Evolutionary conservation across 108 stramenopile genomes (phyloP), one percentile per base, ranked within the genome.

Genomic region (Schizochytrium sp.): DNA sequence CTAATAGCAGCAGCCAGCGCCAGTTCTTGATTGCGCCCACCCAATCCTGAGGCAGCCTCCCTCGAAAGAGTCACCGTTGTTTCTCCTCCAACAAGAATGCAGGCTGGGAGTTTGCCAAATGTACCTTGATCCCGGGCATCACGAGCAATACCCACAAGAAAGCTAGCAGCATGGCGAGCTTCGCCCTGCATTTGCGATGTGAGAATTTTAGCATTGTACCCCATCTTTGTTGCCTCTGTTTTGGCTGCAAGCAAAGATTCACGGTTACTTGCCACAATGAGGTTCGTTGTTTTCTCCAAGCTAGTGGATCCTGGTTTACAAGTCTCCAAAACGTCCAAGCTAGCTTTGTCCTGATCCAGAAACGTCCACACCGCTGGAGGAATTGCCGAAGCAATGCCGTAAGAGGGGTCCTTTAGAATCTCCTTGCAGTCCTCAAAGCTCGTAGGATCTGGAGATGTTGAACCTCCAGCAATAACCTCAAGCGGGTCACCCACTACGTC

Each of bases 31-130:
- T 89, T 87, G 13, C 87, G 46, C 0, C 87, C 87, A 0, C 87
- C 87, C 5, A 55, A 8, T 8, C 73, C 49, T 4, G 87, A 40
- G 40, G n/a, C 50, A 57, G 7, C 0, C 8, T 12, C 57, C 4
- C 15, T 47, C 2, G 89, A 3, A 28, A 89, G 88, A 42, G 87
- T 76, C 47, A 89, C 89, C 4, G 89, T 89, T 13, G 89, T 87
- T 57, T 89, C 89, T 4, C 89, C 89, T 4, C 88, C 89, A 13
- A 17, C 45, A 1, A 89, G 44, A 13, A 89, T 55, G 56, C 73
- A 38, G n/a, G 61, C 89, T 46, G 89, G 88, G 13, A 42, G 13
- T 3, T 12, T 4, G 3, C 72, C 73, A 17, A 45, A 17, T 13
- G n/a, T 46, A 7, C 46, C 89, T 8, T 72, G 56, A 17, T 17